These are phyloP conservation scores for Wallemia ichthyophaga DNA, from an alignment of 1,284 basidiomycete species.

Conservation along the genomic window DNA sequence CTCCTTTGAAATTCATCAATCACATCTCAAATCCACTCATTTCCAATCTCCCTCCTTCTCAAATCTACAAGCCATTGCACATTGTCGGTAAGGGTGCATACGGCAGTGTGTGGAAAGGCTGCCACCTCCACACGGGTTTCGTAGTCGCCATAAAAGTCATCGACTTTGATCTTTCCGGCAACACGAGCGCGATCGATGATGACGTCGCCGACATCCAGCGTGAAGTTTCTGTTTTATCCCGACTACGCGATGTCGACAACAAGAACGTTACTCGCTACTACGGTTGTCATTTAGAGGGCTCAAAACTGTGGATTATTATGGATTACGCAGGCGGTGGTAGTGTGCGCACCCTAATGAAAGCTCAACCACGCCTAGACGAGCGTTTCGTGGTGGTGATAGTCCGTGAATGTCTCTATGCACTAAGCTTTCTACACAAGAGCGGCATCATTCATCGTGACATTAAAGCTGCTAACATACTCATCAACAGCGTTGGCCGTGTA, in stretches of 20 bases:
- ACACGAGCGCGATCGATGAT: conserved; percentile 26
- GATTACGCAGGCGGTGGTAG: conserved; percentile 89
- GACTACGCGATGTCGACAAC: conserved; percentile 38
- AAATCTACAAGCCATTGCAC: conserved; percentile 30
- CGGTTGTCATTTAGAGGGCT: conserved; percentile 77
- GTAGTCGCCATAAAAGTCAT: conserved; percentile 91
- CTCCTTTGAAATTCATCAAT: background rate
- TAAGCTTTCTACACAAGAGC: conserved; percentile 67
- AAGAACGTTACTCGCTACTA: conserved; percentile 88
- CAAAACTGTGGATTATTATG: conserved; percentile 97
- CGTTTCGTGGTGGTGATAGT: conserved; percentile 62
- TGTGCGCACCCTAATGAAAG: conserved; percentile 57
- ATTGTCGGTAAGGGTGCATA: conserved; percentile 79
- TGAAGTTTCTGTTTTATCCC: conserved; percentile 72
- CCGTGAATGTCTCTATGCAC: conserved; percentile 57
- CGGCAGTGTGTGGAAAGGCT: conserved; percentile 81
- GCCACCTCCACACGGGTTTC: conserved; percentile 49
- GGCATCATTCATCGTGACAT: conserved; percentile 90
- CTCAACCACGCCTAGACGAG: conserved; percentile 50
- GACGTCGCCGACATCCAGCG: conserved; percentile 91
- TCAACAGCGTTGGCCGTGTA: conserved; percentile 58
- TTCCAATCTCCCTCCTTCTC: background rate
- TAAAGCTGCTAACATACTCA: conserved; percentile 81
- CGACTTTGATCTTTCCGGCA: conserved; percentile 61
- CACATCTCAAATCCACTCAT: background rate